Base-by-base conservation (phyloP, 139 green algal species). In the Closterium sp. region DNA sequence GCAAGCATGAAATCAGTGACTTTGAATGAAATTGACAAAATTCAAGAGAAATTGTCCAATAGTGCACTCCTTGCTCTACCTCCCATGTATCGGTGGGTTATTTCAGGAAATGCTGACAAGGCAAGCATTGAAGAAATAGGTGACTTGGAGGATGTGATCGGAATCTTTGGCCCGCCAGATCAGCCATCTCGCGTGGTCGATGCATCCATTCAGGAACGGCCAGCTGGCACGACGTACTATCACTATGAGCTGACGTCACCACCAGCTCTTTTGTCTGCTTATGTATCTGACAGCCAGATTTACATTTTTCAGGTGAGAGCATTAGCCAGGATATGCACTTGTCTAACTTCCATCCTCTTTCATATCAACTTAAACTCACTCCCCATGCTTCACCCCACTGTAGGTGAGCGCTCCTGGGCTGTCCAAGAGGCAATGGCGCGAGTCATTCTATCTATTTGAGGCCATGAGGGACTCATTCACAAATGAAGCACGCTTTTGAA, bases 101-200 rank as follows among this genome's bases (percentile, higher is more conserved):
- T 2, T 86, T 87, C 84, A 87, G 84, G 84, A 1, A 87, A 87
- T 28, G 84, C 84, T 29, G 84, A 87, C 84, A 87, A 87, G 84
- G 84, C 27, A 30, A 87, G n/a, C 84, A 87, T 87, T 87, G 84
- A 87, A 87, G 84, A 87, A 21, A 10, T 87, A 9, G 84, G 84
- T 87, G 84, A 87, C 84, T 21, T 30, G 84, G 84, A 87, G 7
- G 84, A 87, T 87, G 84, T 87, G 84, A 87, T 87, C n/a, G 84
- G 84, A 17, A 30, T 87, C 31, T 87, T 87, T 4, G 84, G 84
- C n/a, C 84, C 84, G 84, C n/a, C 84, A 30, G 84, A 87, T 87
- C 84, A 87, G n/a, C 84, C 84, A 29, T 9, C n/a, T 2, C 84
- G 84, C 31, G 84, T 87, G n/a, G 31, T 32, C 7, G 19, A 87